Conservation (phyloP, 2,329 filamentous ascomycete species). For the Beauveria brongniartii region DNA sequence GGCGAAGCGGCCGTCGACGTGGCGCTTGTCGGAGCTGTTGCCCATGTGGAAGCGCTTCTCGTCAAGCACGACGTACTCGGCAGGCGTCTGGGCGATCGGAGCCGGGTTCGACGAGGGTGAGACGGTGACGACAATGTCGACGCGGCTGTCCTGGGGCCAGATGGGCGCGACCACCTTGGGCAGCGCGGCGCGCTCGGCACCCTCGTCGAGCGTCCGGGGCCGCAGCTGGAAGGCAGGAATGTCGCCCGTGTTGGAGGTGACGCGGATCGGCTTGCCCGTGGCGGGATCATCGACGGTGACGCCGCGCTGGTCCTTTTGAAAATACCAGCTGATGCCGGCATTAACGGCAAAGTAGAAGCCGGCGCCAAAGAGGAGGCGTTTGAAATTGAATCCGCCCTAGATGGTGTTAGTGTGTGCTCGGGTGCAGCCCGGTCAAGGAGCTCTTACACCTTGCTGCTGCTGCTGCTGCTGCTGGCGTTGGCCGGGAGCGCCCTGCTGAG, state of each 20-base stretch:
- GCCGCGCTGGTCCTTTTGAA: conserved; percentile 38
- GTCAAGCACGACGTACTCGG: conserved; percentile 64
- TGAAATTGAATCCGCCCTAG: conserved; percentile 29
- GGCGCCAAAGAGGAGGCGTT: conserved; percentile 43
- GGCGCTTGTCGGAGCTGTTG: conserved; percentile 70
- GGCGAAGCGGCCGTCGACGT: conserved; percentile 66
- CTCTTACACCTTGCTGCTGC: conserved; percentile 15
- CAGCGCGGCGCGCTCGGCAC: conserved; percentile 54
- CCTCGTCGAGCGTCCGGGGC: conserved; percentile 51
- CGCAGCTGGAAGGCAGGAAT: conserved; percentile 60
- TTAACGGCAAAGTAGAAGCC: conserved; percentile 53
- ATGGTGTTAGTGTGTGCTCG: background rate
- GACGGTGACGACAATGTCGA: conserved; percentile 82
- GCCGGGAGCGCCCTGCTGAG: conserved; percentile 6
- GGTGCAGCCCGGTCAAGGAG: background rate
- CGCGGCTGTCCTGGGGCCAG: conserved; percentile 68
- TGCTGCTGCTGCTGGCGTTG: conserved; percentile 5
- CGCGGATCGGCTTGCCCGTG: conserved; percentile 43
- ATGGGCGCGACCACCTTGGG: conserved; percentile 74
- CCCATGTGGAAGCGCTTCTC: conserved; percentile 75
- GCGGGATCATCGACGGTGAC: conserved; percentile 40
- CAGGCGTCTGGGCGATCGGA: conserved; percentile 55
- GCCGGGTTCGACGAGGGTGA: conserved; percentile 65
- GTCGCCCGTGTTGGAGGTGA: conserved; percentile 44
- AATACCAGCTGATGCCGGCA: conserved; percentile 45